phyloP scores from a whole-genome alignment of 352 stramenopile species.

The Globisporangium ultimum region DNA sequence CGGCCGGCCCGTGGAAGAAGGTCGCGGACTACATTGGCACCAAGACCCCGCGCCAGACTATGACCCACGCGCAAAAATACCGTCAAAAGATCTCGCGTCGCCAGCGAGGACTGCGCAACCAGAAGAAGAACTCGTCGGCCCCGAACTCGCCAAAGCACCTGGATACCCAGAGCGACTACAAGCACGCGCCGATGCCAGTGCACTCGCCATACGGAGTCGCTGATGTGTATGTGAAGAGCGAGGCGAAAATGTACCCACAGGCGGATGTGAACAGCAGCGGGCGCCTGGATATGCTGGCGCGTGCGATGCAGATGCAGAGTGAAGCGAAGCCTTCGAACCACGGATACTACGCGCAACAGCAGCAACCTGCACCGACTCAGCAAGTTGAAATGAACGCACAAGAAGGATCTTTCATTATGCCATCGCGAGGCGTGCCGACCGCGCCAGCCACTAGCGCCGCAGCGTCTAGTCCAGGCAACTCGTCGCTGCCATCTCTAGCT shows the following conservation, averaged over 20 bases:
- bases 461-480: constrained; percentile 33
- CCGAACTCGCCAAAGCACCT: constrained; percentile 13
- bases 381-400: constrained; percentile 18
- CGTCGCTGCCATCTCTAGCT: constrained; percentile 56
- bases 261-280: constrained; percentile 34
- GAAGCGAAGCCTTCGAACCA: constrained; percentile 8
- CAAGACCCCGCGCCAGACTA: constrained; percentile 92
- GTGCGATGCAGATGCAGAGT: constrained; percentile 45
- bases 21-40: constrained; percentile 83
- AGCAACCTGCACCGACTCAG: constrained; percentile 13
- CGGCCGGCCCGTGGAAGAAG: constrained; percentile 81
- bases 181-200: constrained; percentile 23
- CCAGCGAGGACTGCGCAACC: constrained; percentile 69
- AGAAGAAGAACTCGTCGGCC: constrained; percentile 46
- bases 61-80: constrained; percentile 85
- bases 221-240: constrained; percentile 51
- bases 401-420: constrained; percentile 14
- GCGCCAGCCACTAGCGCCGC: constrained; percentile 11
- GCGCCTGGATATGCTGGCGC: constrained; percentile 68
- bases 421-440: constrained; percentile 8
- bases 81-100: constrained; percentile 78
- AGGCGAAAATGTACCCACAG: constrained; percentile 19
- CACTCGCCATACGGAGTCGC: constrained; percentile 56
- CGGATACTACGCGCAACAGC: constrained; percentile 4
- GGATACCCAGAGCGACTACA: constrained; percentile 30